A percentile compares a stretch with the other conserved stretches of the same genome.
Conservation (phyloP, 2,329 filamentous ascomycete species). For the Penicillium vulpinum region DNA sequence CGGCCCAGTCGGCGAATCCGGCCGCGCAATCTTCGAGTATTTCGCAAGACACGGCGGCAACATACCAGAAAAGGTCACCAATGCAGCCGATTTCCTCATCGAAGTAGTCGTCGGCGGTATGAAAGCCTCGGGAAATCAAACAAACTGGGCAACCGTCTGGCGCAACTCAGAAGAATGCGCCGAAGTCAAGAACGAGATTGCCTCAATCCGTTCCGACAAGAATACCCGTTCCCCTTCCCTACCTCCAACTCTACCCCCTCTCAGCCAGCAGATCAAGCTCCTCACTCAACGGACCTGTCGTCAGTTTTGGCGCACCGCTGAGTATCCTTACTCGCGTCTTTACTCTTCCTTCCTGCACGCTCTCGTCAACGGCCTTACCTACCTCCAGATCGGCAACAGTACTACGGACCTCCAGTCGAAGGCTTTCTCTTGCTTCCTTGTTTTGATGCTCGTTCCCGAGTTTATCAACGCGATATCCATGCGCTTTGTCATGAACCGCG, state of each 20-base stretch:
- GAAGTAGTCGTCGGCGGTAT: slow-evolving; percentile 58
- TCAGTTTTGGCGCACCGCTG: slow-evolving; percentile 71
- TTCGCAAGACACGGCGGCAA: slow-evolving; percentile 63
- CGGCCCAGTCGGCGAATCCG: slow-evolving; percentile 64
- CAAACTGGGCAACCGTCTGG: slow-evolving; percentile 73
- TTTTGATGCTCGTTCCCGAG: slow-evolving; percentile 63
- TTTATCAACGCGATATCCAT: slow-evolving; percentile 70
- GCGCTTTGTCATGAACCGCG: slow-evolving; percentile 69
- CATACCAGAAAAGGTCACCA: slow-evolving; percentile 60
- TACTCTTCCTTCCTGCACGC: slow-evolving; percentile 67
- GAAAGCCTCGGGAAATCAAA: slow-evolving; percentile 49
- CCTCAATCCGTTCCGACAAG: slow-evolving; percentile 55
- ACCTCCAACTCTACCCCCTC: slow-evolving; percentile 44
- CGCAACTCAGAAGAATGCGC: slow-evolving; percentile 59
- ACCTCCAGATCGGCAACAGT: slow-evolving; percentile 64
- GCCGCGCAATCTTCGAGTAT: slow-evolving; percentile 62
- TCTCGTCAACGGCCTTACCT: slow-evolving; percentile 73
- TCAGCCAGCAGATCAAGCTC: slow-evolving; percentile 60
- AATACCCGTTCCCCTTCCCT: slow-evolving; percentile 36
- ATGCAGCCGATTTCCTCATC: slow-evolving; percentile 62
- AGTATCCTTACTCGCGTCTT: slow-evolving; percentile 72
- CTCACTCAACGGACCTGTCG: slow-evolving; percentile 68
- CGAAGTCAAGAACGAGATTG: slow-evolving; percentile 61
- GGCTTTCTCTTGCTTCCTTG: slow-evolving; percentile 67
- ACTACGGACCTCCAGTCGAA: slow-evolving; percentile 66